Conservation (phyloP, 495 filamentous ascomycete genomes). For the Penicillium goetzii region DNA sequence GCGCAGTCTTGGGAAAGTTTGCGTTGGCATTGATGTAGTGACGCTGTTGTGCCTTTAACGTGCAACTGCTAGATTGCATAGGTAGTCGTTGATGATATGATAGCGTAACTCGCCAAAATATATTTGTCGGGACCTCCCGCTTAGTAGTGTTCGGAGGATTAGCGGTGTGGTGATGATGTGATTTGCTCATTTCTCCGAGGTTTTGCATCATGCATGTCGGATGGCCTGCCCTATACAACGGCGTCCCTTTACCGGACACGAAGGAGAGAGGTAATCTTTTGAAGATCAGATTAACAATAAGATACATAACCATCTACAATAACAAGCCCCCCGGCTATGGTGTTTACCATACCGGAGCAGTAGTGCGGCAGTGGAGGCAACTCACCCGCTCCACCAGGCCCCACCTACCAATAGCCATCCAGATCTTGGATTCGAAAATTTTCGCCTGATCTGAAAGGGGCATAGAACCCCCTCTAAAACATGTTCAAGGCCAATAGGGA, state of each 20-base stretch:
- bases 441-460: conserved; percentile 10
- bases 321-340: not conserved
- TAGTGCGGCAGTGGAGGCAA: not conserved
- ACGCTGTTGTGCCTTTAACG: not conserved
- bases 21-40: not conserved
- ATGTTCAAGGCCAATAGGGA: conserved; percentile 23
- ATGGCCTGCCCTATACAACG: not conserved
- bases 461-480: conserved; percentile 13
- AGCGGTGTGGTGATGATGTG: conserved; percentile 4
- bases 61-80: not conserved
- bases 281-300: not conserved
- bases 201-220: not conserved
- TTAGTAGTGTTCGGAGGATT: not conserved
- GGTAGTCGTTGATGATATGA: not conserved
- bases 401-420: conserved; percentile 14
- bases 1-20: not conserved
- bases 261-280: not conserved
- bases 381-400: conserved; percentile 3
- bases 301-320: not conserved
- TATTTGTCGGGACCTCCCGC: not conserved
- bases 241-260: not conserved
- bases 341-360: not conserved
- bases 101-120: not conserved
- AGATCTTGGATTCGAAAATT: conserved; percentile 3
- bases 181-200: conserved; percentile 12